Conservation (phyloP, 2,329 filamentous ascomycete genomes). For the Claviceps sp. region DNA sequence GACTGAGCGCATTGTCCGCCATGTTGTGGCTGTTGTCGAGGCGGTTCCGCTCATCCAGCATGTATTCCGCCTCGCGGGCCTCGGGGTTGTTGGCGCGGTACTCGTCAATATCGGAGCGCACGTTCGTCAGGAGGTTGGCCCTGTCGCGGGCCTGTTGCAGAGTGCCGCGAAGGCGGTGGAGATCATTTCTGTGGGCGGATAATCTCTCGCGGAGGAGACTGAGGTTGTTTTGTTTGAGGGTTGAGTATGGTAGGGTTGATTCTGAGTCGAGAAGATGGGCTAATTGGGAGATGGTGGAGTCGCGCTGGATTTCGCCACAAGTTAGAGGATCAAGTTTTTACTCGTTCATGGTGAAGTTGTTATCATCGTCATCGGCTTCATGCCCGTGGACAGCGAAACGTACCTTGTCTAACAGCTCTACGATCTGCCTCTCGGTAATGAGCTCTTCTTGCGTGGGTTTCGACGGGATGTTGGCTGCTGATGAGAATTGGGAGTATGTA, state of each 20-base stretch:
- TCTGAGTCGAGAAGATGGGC: slow-evolving; percentile 86
- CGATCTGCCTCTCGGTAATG: slow-evolving; percentile 64
- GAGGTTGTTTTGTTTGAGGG: slow-evolving; percentile 94
- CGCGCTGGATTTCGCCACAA: slow-evolving; percentile 44
- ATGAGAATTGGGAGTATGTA: slow-evolving; percentile 82
- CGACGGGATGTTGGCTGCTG: slow-evolving; percentile 61
- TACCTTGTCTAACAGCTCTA: slow-evolving; percentile 70
- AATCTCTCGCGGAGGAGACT: slow-evolving; percentile 84
- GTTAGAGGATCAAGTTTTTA: background rate
- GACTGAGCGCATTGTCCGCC: slow-evolving; percentile 79
- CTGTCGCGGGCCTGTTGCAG: slow-evolving; percentile 71
- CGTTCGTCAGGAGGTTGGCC: slow-evolving; percentile 79
- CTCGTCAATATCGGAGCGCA: slow-evolving; percentile 81
- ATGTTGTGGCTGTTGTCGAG: slow-evolving; percentile 84
- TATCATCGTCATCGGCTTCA: background rate
- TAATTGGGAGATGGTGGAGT: slow-evolving; percentile 68
- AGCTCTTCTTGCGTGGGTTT: slow-evolving; percentile 79
- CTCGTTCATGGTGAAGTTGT: background rate
- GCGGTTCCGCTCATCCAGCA: slow-evolving; percentile 76
- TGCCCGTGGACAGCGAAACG: background rate
- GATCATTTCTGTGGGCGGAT: slow-evolving; percentile 71
- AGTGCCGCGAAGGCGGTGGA: slow-evolving; percentile 57
- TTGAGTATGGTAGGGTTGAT: slow-evolving; percentile 71
- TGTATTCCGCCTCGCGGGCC: slow-evolving; percentile 85
- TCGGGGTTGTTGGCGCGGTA: slow-evolving; percentile 74